A percentile compares a stretch with the other conserved stretches of the same genome.
Evolutionary conservation across 2,329 filamentous ascomycete species (phyloP).

Genomic region (Zasmidium angulare): DNA sequence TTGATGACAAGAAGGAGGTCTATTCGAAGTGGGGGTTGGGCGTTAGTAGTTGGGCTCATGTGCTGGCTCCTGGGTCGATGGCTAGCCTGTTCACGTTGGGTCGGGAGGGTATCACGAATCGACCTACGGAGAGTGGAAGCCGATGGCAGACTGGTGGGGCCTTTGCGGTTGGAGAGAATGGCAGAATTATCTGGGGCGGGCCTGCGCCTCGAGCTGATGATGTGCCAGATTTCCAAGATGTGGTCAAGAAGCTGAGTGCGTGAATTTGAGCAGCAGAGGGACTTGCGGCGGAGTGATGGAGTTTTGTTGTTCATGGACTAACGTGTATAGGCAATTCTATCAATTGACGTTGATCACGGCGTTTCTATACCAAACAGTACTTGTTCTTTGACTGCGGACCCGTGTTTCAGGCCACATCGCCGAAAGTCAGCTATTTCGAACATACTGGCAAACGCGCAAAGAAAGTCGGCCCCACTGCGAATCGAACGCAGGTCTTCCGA

Average conservation of each 20-base stretch:
- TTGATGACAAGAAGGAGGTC: conserved; percentile 2
- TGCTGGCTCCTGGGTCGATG: conserved; percentile 59
- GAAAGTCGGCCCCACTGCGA: no score
- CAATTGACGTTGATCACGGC: no score
- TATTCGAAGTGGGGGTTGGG: conserved; percentile 49
- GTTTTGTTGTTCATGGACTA: no score
- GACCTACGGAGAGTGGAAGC: conserved; percentile 63
- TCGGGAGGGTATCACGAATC: conserved; percentile 66
- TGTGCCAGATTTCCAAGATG: conserved; percentile 54
- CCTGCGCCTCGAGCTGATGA: conserved; percentile 53
- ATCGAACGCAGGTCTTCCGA: no score
- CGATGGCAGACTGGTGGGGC: conserved; percentile 69
- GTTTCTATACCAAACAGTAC: no score
- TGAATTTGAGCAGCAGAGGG: not conserved
- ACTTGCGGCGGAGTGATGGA: no score
- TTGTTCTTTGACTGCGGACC: no score
- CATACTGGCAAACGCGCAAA: no score
- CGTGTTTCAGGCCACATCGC: no score
- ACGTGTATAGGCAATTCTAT: no score
- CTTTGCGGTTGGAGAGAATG: conserved; percentile 59
- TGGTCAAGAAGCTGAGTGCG: conserved; percentile 27
- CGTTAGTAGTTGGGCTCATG: conserved; percentile 60
- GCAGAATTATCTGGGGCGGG: conserved; percentile 55
- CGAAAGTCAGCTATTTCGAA: no score
- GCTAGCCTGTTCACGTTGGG: conserved; percentile 59